Evolutionary conservation across 2,329 filamentous ascomycete species (phyloP).

Genomic region (Cercospora citrullina): DNA sequence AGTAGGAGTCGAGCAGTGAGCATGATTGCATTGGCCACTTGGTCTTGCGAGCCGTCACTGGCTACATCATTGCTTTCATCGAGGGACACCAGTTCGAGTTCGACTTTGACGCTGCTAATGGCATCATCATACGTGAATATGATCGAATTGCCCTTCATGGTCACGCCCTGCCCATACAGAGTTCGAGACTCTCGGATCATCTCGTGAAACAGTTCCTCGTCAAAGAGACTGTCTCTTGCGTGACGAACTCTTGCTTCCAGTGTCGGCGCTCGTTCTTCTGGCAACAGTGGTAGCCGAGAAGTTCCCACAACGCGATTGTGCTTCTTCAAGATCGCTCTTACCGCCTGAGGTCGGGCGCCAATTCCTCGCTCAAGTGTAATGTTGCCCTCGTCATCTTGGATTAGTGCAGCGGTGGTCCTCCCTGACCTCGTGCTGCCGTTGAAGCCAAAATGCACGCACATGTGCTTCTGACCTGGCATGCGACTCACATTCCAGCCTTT

Average conservation of each 20-base stretch:
- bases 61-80: constrained; percentile 22
- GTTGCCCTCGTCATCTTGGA: constrained; percentile 70
- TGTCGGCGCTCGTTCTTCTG: constrained; percentile 53
- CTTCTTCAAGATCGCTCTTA: constrained; percentile 67
- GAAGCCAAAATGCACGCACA: constrained; percentile 89
- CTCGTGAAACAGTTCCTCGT: constrained; percentile 89
- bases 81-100: constrained; percentile 67
- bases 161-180: constrained; percentile 69
- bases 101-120: constrained; percentile 57
- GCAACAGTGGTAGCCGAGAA: constrained; percentile 43
- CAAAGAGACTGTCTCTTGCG: constrained; percentile 75
- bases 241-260: constrained; percentile 70
- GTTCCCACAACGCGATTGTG: constrained; percentile 60
- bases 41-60: constrained; percentile 34
- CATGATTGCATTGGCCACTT: constrained; percentile 65
- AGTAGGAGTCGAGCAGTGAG: constrained; percentile 74
- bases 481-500: constrained; percentile 84
- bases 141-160: constrained; percentile 54
- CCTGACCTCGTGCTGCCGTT: constrained; percentile 66
- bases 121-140: constrained; percentile 26
- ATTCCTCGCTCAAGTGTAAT: constrained; percentile 71
- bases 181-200: constrained; percentile 76
- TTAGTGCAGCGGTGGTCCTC: constrained; percentile 77
- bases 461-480: constrained; percentile 49
- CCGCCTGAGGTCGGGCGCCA: constrained; percentile 55